Evolutionary conservation across 2,329 filamentous ascomycete genomes (phyloP), one percentile per base, ranked within the genome.

Genomic region (Cladosporium sphaerospermum): DNA sequence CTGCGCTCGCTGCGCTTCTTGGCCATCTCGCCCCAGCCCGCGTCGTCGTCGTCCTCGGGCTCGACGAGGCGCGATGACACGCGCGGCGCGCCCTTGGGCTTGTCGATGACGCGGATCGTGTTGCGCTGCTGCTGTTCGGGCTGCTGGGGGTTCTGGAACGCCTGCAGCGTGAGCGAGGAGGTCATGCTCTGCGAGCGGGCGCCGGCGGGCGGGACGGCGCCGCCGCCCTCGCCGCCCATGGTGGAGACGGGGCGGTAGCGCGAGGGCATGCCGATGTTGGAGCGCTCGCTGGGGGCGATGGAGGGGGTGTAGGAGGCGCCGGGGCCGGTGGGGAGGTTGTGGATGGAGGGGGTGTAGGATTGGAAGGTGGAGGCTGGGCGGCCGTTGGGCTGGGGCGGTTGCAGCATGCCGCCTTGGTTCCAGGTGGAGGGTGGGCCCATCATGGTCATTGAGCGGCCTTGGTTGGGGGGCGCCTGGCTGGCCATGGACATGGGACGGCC

Each of bases 271-370:
- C 93, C 93, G 56, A 96, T 76, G 68, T 95, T 97, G 76, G 91
- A 97, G 56, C 93, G 86, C 73, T 97, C 93, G 4, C 89, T 96
- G 1, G 93, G 93, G 2, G 93, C 92, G 60, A 99, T 95, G 1
- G 92, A 97, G 1, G 90, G 84, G 1, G 90, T 81, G 70, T 97
- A 97, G 8, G 82, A 83, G 44, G 74, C 61, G 37, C 63, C 63
- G 64, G 67, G 56, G 23, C 63, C 58, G 62, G 72, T 44, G 65
- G 70, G 55, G 60, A 69, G 41, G 66, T 69, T 61, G 67, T 69
- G 57, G 65, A 72, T 41, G 61, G 64, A 67, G n/a, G 63, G 64
- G 8, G 64, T 59, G 44, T 67, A 68, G 28, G 53, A 54, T 56
- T 46, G 60, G 62, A 53, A 39, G 51, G 31, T 53, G 5, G 51